Percentiles rank a stretch among this genome's conserved stretches.
phyloP scores from a whole-genome alignment of 108 stramenopile species.

The Nannochloropsis gaditana region DNA sequence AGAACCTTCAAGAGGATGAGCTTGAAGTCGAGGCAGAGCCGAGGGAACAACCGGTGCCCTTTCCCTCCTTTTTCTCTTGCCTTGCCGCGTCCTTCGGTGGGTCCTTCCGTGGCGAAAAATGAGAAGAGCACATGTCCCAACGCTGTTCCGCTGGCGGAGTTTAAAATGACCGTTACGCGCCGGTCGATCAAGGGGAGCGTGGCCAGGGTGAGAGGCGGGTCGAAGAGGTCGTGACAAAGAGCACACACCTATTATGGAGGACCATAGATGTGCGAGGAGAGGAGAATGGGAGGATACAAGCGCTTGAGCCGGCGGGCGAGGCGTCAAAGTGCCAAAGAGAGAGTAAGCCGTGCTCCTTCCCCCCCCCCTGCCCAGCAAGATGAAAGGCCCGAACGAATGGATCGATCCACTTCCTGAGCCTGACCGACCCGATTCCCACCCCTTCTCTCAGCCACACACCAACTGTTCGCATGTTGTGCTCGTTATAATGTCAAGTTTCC shows the following conservation, averaged over 20 bases:
- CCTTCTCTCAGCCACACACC: neutral
- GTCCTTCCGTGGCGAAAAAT: neutral
- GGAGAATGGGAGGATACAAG: neutral
- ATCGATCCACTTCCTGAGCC: too few species aligned
- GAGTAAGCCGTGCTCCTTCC: too few species aligned
- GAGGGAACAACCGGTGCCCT: neutral
- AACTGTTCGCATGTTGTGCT: neutral
- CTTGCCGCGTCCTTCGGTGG: neutral
- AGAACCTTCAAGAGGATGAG: neutral
- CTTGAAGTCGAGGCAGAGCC: neutral
- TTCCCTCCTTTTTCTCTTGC: neutral
- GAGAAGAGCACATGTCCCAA: neutral
- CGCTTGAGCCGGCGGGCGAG: too few species aligned
- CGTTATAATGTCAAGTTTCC: neutral
- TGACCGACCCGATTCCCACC: too few species aligned
- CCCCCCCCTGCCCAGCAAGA: too few species aligned
- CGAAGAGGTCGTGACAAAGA: neutral
- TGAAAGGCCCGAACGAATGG: too few species aligned
- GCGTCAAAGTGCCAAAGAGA: too few species aligned
- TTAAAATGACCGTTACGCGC: neutral
- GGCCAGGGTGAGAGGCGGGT: neutral
- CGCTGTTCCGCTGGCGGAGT: neutral
- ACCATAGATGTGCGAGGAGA: neutral
- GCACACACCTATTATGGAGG: neutral
- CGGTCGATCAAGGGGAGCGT: neutral